Evolutionary conservation across 2,329 filamentous ascomycete species (phyloP).

Genomic region (Nigrograna mackinnonii): DNA sequence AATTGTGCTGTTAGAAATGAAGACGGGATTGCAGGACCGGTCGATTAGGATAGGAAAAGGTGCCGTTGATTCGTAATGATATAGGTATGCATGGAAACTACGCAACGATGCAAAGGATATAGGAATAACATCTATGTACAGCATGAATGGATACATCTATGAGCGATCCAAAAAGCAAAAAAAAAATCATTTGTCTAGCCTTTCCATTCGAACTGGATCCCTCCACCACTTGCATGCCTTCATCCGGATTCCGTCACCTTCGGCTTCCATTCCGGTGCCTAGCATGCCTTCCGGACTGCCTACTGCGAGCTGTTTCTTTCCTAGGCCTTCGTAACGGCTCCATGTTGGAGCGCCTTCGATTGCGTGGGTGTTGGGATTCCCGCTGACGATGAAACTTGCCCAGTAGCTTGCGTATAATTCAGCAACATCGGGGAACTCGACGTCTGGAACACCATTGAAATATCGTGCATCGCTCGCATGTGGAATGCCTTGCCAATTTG

Average conservation of each 20-base stretch:
- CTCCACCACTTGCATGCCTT: constrained; percentile 37
- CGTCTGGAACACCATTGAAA: constrained; percentile 30
- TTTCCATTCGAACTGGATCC: constrained; percentile 27
- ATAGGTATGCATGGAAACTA: too few relatives aligned
- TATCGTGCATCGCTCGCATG: constrained; percentile 34
- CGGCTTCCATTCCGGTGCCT: constrained; percentile 21
- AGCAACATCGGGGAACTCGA: constrained; percentile 32
- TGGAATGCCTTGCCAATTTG: constrained; percentile 32
- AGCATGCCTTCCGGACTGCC: constrained; percentile 21
- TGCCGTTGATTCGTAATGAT: too few relatives aligned
- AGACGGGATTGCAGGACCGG: too few relatives aligned
- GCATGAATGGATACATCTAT: too few relatives aligned
- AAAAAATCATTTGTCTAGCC: constrained; percentile 39
- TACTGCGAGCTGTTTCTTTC: constrained; percentile 23
- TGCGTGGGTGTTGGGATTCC: constrained; percentile 35
- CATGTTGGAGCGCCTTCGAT: constrained; percentile 25
- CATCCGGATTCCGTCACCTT: constrained; percentile 32
- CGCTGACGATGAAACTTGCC: constrained; percentile 39
- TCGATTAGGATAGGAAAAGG: too few relatives aligned
- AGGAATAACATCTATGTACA: too few relatives aligned
- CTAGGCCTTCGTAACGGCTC: constrained; percentile 27
- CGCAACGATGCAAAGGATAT: too few relatives aligned
- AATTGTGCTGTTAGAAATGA: too few relatives aligned
- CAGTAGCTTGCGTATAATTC: constrained; percentile 38
- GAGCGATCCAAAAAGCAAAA: too few relatives aligned